Percentiles rank a stretch among this genome's conserved stretches.
These are phyloP conservation scores for Phylloporus rhodoxanthus DNA, from an alignment of 768 basidiomycete species.

Conservation along the genomic window DNA sequence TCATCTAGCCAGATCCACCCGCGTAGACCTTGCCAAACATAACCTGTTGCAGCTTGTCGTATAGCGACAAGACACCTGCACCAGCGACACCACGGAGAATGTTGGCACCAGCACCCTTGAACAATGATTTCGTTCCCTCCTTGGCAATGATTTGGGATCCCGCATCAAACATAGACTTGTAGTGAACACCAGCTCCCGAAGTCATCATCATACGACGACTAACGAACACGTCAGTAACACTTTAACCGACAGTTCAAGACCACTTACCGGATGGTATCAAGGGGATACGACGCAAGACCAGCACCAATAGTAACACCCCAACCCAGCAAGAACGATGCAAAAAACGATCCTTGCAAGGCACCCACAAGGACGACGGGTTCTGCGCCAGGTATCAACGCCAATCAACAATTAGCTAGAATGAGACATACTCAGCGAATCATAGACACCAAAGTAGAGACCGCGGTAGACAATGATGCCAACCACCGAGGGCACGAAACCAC, in stretches of 20 bases:
- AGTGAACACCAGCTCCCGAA: conserved; percentile 90
- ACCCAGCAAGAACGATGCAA: conserved; percentile 94
- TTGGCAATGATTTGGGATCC: conserved; percentile 90
- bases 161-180: conserved; percentile 99
- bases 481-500: conserved; percentile 98
- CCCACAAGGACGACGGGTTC: conserved; percentile 98
- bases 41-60: conserved; percentile 96
- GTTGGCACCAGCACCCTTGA: conserved; percentile 98
- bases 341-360: conserved; percentile 90
- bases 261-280: conserved; percentile 78
- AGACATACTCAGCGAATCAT: conserved; percentile 84
- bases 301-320: conserved; percentile 99
- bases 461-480: conserved; percentile 99
- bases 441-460: conserved; percentile 99
- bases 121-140: conserved; percentile 92
- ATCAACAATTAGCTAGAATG: conserved; percentile 22
- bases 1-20: conserved; percentile 53
- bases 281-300: conserved; percentile 96
- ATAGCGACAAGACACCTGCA: conserved; percentile 97
- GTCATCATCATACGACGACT: conserved; percentile 99
- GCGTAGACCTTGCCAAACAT: conserved; percentile 99
- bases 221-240: conserved; percentile 19
- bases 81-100: conserved; percentile 99
- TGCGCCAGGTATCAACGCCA: conserved; percentile 30
- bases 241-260: background rate